Evolutionary conservation across 2,329 filamentous ascomycete species (phyloP).

Genomic region (Escovopsis sp.): DNA sequence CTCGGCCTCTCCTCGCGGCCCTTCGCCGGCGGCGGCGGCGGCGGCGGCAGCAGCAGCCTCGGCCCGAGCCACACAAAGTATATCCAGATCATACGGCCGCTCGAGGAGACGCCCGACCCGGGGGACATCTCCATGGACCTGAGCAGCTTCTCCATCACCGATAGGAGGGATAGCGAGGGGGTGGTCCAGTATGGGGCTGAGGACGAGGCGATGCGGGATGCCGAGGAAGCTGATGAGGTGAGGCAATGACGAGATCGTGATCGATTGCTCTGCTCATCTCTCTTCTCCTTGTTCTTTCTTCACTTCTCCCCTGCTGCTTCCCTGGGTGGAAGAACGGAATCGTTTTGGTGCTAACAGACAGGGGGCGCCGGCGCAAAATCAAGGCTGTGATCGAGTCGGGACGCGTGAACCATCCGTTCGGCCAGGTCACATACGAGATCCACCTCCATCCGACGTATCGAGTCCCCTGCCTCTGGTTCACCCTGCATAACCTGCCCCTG

Average conservation of each 20-base stretch:
- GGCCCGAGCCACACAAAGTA: constrained; percentile 32
- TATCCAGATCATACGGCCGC: constrained; percentile 39
- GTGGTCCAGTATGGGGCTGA: constrained; percentile 12
- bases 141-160: constrained; percentile 28
- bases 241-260: constrained; percentile 3
- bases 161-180: constrained; percentile 7
- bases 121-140: constrained; percentile 31
- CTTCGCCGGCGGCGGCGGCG: too few relatives aligned
- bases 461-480: constrained; percentile 64
- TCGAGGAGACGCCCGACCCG: constrained; percentile 29
- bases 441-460: constrained; percentile 61
- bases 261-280: too few relatives aligned
- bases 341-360: too few relatives aligned
- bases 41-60: too few relatives aligned
- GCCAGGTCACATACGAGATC: constrained; percentile 54
- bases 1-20: constrained; percentile 23
- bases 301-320: neutral
- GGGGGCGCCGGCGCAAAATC: too few relatives aligned
- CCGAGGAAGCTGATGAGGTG: constrained; percentile 38
- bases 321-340: too few relatives aligned
- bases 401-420: constrained; percentile 17
- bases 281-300: too few relatives aligned
- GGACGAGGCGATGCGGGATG: constrained; percentile 33
- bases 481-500: constrained; percentile 40
- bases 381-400: constrained; percentile 27